Base-by-base conservation (phyloP, 2,329 filamentous ascomycete genomes). In the Cladorrhinum sp. region DNA sequence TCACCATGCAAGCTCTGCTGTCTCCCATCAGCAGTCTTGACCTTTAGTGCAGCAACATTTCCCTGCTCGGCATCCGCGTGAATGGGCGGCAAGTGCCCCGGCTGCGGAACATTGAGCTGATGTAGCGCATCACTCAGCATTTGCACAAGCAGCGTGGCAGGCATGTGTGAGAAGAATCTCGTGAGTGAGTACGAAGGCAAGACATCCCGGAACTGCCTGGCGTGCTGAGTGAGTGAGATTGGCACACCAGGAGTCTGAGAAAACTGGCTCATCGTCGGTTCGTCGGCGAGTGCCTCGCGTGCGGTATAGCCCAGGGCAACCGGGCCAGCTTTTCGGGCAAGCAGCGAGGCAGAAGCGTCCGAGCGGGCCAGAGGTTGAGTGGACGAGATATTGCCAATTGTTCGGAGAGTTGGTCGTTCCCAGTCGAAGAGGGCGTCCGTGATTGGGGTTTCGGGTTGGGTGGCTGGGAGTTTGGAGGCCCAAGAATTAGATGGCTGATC, bases 211-310 rank as follows among this genome's bases (percentile, higher is more conserved):
- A 98, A 99, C 50, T 84, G 86, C 27, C 90, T 89, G 2, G 95
- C 95, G 63, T 89, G 89, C 74, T 99, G 95, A 0, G 95, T 99
- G 45, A 96, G 83, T 50, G 86, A 91, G 63, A 96, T 78, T 0
- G 93, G 91, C 0, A 96, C 87, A 5, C 87, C 84, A 0, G 91
- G 92, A 2, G 82, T 86, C 55, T 88, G 82, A 3, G 90, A 90
- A 80, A 98, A 98, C 73, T 98, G 95, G 62, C 80, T 85, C 85
- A 89, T 88, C 61, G 89, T 89, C 1, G 93, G 93, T 72, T 98
- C 95, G 67, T 96, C 91, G 53, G 87, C 87, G 1, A 98, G 85
- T 56, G 85, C 81, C 60, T 89, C 85, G 58, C 84, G 81, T 73
- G 57, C 74, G 18, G 3, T 56, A 52, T 27, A 18, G 16, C 55